A percentile compares a stretch with the other conserved stretches of the same genome.
Conservation (phyloP, 345 rosid species). For the Aquilaria yunnanensis region DNA sequence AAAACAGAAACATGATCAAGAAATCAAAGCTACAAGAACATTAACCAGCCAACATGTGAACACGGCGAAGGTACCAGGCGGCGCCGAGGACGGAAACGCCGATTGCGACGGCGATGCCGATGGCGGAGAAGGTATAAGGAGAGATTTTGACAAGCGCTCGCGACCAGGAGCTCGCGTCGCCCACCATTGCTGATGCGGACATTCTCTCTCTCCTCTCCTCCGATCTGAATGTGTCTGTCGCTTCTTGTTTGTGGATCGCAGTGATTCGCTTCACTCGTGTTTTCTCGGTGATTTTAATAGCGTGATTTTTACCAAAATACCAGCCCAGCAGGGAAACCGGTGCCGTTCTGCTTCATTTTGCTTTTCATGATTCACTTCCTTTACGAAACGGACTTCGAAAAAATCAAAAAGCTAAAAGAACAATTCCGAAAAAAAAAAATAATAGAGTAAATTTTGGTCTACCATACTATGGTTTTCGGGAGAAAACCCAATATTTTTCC, state of each 20-base stretch:
- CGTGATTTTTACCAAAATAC: no score
- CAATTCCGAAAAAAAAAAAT: no score
- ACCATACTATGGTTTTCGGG: no score
- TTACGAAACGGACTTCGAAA: no score
- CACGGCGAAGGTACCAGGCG: conserved; percentile 57
- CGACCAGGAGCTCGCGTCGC: conserved; percentile 69
- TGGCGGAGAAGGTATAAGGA: conserved; percentile 90
- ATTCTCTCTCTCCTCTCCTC: conserved; percentile 6
- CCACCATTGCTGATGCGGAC: conserved; percentile 33
- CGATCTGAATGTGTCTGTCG: conserved; percentile 9
- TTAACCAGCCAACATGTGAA: not conserved
- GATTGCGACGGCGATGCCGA: conserved; percentile 92
- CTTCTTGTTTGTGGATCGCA: not conserved
- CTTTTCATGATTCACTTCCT: no score
- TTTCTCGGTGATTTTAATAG: no score
- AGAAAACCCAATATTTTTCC: no score
- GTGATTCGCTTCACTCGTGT: no score
- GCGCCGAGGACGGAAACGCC: conserved; percentile 99
- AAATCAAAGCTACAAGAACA: not conserved
- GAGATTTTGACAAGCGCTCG: conserved; percentile 74
- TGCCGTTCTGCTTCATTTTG: no score
- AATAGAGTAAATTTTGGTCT: no score
- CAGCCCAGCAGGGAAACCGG: no score
- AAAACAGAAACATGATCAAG: not conserved
- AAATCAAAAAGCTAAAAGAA: no score